A percentile compares a stretch with the other conserved stretches of the same genome.
Evolutionary conservation across 164 flowering plant genomes (phyloP).

Genomic region (Kalanchoe fedtschenkoi): DNA sequence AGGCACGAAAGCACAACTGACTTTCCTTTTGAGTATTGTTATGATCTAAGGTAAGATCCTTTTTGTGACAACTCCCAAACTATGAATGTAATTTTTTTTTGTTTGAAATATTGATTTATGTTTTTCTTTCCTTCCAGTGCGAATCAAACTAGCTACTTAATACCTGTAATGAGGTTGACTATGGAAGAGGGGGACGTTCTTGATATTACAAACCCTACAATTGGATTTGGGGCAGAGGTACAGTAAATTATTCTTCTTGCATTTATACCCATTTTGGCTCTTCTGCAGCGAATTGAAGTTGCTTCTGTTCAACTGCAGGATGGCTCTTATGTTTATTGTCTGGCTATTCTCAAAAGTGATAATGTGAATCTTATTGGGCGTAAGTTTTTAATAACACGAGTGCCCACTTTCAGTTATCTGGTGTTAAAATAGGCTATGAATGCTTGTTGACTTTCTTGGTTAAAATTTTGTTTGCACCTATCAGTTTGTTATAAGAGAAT

Average conservation of each 20-base stretch:
- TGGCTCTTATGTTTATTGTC: constrained; percentile 30
- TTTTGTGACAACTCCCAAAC: background rate
- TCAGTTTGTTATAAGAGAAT: background rate
- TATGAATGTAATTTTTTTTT: background rate
- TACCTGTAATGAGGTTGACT: constrained; percentile 27
- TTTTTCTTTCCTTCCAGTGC: constrained; percentile 26
- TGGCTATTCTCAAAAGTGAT: constrained; percentile 56
- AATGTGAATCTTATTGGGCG: constrained; percentile 78
- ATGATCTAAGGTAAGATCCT: constrained; percentile 36
- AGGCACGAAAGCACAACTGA: constrained; percentile 18
- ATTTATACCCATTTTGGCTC: constrained; percentile 1
- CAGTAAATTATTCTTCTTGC: background rate
- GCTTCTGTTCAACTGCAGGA: constrained; percentile 24
- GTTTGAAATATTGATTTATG: background rate
- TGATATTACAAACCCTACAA: constrained; percentile 17
- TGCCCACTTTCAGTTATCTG: background rate
- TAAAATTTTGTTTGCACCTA: background rate
- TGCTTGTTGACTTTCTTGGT: background rate
- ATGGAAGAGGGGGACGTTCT: constrained; percentile 37
- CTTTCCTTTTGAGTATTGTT: constrained; percentile 72
- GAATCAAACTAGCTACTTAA: constrained; percentile 9
- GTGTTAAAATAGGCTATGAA: background rate
- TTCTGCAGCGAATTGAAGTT: constrained; percentile 5
- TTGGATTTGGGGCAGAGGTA: constrained; percentile 7
- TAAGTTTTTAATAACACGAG: constrained; percentile 31